Evolutionary conservation across 148 eudicot species (phyloP).

Genomic region (Arbutus unedo): DNA sequence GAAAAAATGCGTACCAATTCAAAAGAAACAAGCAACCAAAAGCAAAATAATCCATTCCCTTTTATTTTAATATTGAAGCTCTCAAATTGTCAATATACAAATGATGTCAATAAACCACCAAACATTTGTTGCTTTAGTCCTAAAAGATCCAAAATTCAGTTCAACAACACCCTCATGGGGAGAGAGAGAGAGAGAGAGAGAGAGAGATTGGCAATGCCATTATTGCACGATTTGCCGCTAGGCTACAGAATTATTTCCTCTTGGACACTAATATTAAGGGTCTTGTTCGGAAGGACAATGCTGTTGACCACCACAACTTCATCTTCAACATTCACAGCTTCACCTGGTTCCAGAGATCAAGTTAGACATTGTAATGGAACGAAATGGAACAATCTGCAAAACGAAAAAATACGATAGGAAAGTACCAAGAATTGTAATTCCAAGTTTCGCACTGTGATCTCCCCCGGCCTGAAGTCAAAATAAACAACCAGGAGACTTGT

Average conservation of each 20-base stretch:
- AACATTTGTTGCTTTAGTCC: too few relatives aligned
- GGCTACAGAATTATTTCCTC: slow-evolving; percentile 62
- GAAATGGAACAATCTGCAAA: not conserved
- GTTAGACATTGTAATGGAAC: not conserved
- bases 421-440: slow-evolving; percentile 69
- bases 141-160: not conserved
- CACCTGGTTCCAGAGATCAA: slow-evolving; percentile 34
- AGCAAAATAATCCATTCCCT: not conserved
- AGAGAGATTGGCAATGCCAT: not conserved
- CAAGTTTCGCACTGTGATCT: slow-evolving; percentile 69
- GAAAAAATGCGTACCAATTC: slow-evolving; percentile 1
- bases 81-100: not conserved
- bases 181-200: not conserved
- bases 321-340: slow-evolving; percentile 68
- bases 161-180: not conserved
- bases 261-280: slow-evolving; percentile 78
- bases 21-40: not conserved
- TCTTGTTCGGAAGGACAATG: slow-evolving; percentile 76
- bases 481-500: not conserved
- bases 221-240: not conserved
- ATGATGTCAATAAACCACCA: not conserved
- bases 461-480: slow-evolving; percentile 52
- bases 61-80: not conserved
- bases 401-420: not conserved
- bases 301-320: slow-evolving; percentile 66